Conservation (phyloP, 495 filamentous ascomycete species). For the Talaromyces proteolyticus region DNA sequence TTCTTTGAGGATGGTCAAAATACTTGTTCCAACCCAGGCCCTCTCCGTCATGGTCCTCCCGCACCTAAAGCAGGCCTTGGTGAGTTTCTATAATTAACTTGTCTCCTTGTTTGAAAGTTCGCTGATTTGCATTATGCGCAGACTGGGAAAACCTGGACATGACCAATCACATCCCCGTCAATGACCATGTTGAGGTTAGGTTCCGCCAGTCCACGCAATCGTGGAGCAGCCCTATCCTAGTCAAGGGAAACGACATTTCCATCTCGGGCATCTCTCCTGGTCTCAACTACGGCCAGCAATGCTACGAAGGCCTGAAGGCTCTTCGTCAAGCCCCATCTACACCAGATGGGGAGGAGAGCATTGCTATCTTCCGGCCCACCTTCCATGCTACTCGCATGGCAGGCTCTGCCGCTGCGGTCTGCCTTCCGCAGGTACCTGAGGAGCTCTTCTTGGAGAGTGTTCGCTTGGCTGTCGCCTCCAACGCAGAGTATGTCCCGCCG, state of each 20-base stretch:
- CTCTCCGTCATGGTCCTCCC: no score
- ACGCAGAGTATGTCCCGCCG: conserved; percentile 84
- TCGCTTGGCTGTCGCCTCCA: conserved; percentile 69
- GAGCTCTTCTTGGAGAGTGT: conserved; percentile 66
- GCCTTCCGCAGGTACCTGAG: conserved; percentile 68
- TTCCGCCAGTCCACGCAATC: conserved; percentile 53
- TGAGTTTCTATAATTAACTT: no score
- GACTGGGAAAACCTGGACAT: no score
- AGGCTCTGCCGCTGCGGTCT: conserved; percentile 68
- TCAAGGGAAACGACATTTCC: conserved; percentile 70
- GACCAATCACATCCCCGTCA: no score
- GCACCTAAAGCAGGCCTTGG: no score
- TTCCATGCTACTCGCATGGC: conserved; percentile 76
- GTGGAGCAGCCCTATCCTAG: conserved; percentile 70
- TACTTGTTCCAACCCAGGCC: no score
- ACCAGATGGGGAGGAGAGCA: conserved; percentile 48
- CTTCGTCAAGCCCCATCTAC: conserved; percentile 75
- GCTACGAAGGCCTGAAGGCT: no score
- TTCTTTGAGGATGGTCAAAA: no score
- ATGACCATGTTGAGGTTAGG: conserved; percentile 47
- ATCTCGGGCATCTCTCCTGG: conserved; percentile 87
- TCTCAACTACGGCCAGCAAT: conserved; percentile 88
- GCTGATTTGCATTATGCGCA: no score
- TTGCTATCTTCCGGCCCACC: conserved; percentile 75
- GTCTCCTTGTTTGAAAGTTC: no score